A percentile compares a stretch with the other conserved stretches of the same genome.
Conservation (phyloP, 345 rosid genomes). For the Corchorus olitorius region DNA sequence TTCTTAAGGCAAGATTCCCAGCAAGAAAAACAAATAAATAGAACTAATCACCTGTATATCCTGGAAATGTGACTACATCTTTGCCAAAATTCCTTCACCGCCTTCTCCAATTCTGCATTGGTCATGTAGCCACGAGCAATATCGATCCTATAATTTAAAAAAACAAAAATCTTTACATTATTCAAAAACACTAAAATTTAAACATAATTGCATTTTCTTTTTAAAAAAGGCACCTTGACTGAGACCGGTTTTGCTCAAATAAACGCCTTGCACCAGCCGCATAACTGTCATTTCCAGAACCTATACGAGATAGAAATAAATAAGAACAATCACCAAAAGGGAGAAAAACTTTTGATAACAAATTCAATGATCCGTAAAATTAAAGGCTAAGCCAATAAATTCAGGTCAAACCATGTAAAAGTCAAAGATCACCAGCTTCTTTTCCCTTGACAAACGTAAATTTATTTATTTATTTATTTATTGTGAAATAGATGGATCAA, state of each 20-base stretch:
- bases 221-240: constrained; percentile 40
- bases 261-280: constrained; percentile 45
- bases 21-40: neutral
- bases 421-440: neutral
- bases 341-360: neutral
- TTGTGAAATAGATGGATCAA: neutral
- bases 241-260: constrained; percentile 34
- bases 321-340: neutral
- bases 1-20: neutral
- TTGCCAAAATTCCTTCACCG: constrained; percentile 64
- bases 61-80: constrained; percentile 82
- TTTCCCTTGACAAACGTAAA: neutral
- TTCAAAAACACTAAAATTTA: neutral
- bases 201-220: neutral
- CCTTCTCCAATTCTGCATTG: constrained; percentile 75
- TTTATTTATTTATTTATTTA: neutral
- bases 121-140: constrained; percentile 72
- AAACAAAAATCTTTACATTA: neutral
- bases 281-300: constrained; percentile 33
- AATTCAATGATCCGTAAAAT: neutral
- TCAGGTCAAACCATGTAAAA: neutral
- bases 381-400: neutral
- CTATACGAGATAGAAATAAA: constrained; percentile 13
- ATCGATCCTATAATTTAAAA: constrained; percentile 38
- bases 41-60: constrained; percentile 71